These are phyloP conservation scores for Neurospora crassa DNA, from an alignment of 2,329 filamentous ascomycete species.

Conservation along the genomic window DNA sequence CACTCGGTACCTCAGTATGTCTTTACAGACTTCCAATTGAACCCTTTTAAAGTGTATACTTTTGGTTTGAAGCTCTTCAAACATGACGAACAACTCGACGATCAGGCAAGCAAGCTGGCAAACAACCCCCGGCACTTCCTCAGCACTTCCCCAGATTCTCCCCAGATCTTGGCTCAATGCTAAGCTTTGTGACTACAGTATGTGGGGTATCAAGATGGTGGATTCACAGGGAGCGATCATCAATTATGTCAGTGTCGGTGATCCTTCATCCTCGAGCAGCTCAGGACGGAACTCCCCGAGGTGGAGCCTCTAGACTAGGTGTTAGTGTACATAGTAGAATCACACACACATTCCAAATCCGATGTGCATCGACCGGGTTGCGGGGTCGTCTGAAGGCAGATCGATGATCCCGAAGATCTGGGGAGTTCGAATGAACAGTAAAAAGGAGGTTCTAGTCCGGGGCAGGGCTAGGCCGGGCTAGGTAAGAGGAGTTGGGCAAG, in stretches of 20 bases:
- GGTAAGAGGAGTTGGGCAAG: neutral
- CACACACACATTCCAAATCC: too few species aligned
- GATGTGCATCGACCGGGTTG: too few species aligned
- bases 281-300: neutral
- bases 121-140: too few species aligned
- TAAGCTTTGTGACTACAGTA: neutral
- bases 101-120: neutral
- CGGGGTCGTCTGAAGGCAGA: too few species aligned
- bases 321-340: too few species aligned
- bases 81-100: neutral
- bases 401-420: neutral
- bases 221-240: neutral
- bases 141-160: neutral
- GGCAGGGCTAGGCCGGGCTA: neutral
- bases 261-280: neutral
- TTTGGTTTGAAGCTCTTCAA: too few species aligned
- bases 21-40: too few species aligned
- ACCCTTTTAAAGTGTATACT: neutral
- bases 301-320: neutral
- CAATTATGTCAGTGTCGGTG: neutral
- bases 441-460: neutral
- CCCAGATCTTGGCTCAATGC: neutral
- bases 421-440: neutral
- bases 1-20: too few species aligned
- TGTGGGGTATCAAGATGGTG: neutral